Conservation (phyloP, 2,329 filamentous ascomycete species). For the Lachnellula cervina region DNA sequence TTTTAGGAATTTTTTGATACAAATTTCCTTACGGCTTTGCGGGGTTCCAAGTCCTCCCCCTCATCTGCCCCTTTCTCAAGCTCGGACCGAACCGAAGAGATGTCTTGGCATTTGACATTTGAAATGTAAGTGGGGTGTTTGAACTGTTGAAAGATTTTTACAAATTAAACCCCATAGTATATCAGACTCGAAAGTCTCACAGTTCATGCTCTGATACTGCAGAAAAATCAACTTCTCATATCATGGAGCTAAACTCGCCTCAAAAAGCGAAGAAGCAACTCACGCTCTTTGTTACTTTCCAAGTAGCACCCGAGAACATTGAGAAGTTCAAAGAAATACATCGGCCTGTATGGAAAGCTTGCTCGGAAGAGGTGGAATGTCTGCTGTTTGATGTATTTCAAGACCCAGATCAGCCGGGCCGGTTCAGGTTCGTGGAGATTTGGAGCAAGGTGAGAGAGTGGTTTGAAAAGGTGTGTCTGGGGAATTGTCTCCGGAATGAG, state of each 20-base stretch:
- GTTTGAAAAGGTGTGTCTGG: not conserved
- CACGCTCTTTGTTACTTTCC: slow-evolving; percentile 6
- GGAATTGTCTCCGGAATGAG: not conserved
- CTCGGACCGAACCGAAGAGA: too few relatives aligned
- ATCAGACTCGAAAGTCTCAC: too few relatives aligned
- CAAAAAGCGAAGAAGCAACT: not conserved
- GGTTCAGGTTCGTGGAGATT: not conserved
- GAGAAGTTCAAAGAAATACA: slow-evolving; percentile 5
- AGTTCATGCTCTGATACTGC: too few relatives aligned
- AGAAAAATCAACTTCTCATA: too few relatives aligned
- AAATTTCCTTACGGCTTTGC: too few relatives aligned
- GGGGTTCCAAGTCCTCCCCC: too few relatives aligned
- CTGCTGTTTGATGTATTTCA: not conserved
- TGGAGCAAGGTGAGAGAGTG: not conserved
- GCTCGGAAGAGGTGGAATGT: not conserved
- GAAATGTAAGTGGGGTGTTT: too few relatives aligned
- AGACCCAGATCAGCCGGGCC: not conserved
- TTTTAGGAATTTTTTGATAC: too few relatives aligned
- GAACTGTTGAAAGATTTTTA: too few relatives aligned
- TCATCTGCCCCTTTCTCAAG: too few relatives aligned
- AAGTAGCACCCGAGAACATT: not conserved
- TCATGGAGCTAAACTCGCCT: not conserved
- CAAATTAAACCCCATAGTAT: too few relatives aligned
- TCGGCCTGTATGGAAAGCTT: not conserved
- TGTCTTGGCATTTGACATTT: too few relatives aligned